phyloP scores from a whole-genome alignment of 2,329 filamentous ascomycete genomes.

The Ramularia collo-cygni region DNA sequence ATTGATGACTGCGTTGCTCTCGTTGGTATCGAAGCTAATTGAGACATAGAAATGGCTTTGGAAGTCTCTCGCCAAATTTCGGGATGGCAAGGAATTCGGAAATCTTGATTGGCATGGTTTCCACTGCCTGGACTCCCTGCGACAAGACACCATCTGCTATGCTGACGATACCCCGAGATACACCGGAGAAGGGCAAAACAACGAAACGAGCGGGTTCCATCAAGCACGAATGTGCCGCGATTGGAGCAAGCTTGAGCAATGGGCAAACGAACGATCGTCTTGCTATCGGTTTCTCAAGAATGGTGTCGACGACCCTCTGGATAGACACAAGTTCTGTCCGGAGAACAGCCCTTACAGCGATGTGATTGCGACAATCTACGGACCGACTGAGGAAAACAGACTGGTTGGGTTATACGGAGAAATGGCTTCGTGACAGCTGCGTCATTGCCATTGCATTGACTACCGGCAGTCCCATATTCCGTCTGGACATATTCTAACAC shows the following conservation, averaged over 20 bases:
- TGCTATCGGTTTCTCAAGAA: slow-evolving; percentile 2
- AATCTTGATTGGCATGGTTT: not conserved
- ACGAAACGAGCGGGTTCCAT: not conserved
- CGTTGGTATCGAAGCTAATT: too few species aligned
- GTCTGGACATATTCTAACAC: too few species aligned
- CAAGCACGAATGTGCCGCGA: not conserved
- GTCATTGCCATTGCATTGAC: too few species aligned
- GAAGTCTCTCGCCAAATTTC: not conserved
- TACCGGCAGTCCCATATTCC: too few species aligned
- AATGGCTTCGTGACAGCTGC: too few species aligned
- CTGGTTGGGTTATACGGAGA: slow-evolving; percentile 1
- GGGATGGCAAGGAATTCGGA: not conserved
- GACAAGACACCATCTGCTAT: slow-evolving; percentile 3
- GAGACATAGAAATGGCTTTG: not conserved
- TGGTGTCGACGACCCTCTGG: not conserved
- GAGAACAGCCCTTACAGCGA: slow-evolving; percentile 1
- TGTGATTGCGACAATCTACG: not conserved
- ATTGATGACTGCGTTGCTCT: too few species aligned
- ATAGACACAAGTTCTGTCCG: slow-evolving; percentile 2
- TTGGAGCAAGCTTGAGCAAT: slow-evolving; percentile 1
- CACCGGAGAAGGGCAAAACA: not conserved
- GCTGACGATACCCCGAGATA: slow-evolving; percentile 4
- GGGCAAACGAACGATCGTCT: not conserved
- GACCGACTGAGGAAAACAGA: not conserved
- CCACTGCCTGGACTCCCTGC: slow-evolving; percentile 1